These are phyloP conservation scores for Scedosporium minutisporum DNA, from an alignment of 2,329 filamentous ascomycete genomes.

Conservation along the genomic window DNA sequence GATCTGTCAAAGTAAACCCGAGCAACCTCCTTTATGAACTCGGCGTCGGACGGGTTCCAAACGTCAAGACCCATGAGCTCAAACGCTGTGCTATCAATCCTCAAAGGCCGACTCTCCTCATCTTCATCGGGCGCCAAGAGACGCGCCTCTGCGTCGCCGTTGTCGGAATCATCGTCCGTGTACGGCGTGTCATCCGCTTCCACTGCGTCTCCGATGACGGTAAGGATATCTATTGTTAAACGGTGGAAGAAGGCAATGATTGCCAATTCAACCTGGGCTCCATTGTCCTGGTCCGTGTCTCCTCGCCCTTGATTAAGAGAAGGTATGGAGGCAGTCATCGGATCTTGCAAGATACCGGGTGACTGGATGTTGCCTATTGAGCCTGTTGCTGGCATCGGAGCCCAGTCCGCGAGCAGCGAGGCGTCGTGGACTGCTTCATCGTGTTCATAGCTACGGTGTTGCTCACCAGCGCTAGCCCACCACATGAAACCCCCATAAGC, in stretches of 20 bases:
- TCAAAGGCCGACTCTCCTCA: slow-evolving; percentile 29
- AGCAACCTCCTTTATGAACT: slow-evolving; percentile 55
- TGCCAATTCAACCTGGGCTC: slow-evolving; percentile 52
- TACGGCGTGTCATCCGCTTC: slow-evolving; percentile 15
- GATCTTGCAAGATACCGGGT: slow-evolving; percentile 5
- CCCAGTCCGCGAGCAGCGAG: slow-evolving; percentile 44
- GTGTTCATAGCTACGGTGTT: slow-evolving; percentile 49
- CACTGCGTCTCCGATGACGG: slow-evolving; percentile 52
- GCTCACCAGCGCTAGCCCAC: slow-evolving; percentile 79
- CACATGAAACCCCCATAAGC: slow-evolving; percentile 81
- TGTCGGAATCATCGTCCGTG: slow-evolving; percentile 21
- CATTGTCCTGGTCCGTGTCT: slow-evolving; percentile 24
- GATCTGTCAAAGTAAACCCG: slow-evolving; percentile 56
- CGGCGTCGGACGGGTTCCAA: slow-evolving; percentile 63
- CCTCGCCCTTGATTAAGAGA: slow-evolving; percentile 30
- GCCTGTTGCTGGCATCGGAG: slow-evolving; percentile 19
- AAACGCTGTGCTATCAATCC: slow-evolving; percentile 55
- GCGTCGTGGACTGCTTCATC: slow-evolving; percentile 48
- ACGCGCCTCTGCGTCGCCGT: slow-evolving; percentile 20
- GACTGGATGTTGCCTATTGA: slow-evolving; percentile 7
- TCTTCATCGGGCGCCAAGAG: slow-evolving; percentile 8
- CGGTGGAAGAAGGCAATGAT: slow-evolving; percentile 77
- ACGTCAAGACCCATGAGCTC: slow-evolving; percentile 66
- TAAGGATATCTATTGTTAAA: slow-evolving; percentile 57
- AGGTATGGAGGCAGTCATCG: slow-evolving; percentile 29